Evolutionary conservation across 1,139 yeast species (phyloP).

Genomic region (Taphrina wiesneri): DNA sequence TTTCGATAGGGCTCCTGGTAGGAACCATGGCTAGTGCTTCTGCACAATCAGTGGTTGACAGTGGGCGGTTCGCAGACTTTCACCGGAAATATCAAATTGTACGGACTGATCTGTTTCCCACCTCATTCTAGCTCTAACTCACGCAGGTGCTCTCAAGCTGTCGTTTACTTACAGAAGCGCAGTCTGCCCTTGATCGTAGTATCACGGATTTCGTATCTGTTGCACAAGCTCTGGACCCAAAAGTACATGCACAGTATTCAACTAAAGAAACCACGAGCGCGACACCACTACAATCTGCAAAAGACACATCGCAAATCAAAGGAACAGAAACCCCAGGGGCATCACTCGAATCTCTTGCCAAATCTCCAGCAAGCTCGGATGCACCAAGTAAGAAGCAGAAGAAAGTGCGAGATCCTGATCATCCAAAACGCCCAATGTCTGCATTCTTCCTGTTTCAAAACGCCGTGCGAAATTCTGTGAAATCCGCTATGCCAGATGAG

Average conservation of each 20-base stretch:
- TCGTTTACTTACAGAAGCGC: constrained; percentile 34
- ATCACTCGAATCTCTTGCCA: not conserved
- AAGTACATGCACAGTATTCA: not conserved
- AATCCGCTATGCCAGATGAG: constrained; percentile 62
- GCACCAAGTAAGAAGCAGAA: constrained; percentile 49
- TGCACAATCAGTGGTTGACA: not conserved
- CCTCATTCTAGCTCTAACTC: too few relatives aligned
- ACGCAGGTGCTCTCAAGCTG: constrained; percentile 27
- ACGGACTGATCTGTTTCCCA: not conserved
- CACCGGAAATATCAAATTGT: constrained; percentile 15
- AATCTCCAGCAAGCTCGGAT: not conserved
- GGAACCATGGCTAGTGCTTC: not conserved
- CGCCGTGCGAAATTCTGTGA: constrained; percentile 48
- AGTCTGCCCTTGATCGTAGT: constrained; percentile 29
- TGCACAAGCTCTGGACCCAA: constrained; percentile 8
- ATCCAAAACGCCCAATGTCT: constrained; percentile 65
- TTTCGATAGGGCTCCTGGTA: not conserved
- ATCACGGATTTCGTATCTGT: constrained; percentile 23
- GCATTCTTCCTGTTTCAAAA: constrained; percentile 76
- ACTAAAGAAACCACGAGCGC: not conserved
- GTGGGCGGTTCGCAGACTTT: not conserved
- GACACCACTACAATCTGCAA: not conserved
- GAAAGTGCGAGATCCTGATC: constrained; percentile 58
- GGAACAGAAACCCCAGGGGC: not conserved
- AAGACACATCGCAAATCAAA: not conserved